These are phyloP conservation scores for Fusarium sp. DNA, from an alignment of 2,329 filamentous ascomycete species.

Conservation along the genomic window DNA sequence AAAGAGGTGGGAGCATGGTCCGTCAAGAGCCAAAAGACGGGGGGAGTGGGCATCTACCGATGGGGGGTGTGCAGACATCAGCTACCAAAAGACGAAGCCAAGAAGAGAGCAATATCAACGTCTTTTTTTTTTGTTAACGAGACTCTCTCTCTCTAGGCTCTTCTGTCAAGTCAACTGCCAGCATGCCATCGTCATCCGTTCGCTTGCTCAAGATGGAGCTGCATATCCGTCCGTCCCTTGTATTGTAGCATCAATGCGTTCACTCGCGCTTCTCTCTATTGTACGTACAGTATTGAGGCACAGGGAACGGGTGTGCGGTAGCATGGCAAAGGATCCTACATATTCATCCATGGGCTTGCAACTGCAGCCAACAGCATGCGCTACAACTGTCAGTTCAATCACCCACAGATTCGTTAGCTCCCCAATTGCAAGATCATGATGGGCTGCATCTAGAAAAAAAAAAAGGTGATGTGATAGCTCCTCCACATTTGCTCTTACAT, in stretches of 20 bases:
- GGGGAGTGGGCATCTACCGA: slow-evolving; percentile 20
- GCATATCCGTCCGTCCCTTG: slow-evolving; percentile 30
- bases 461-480: not conserved
- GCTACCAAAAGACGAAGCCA: slow-evolving; percentile 9
- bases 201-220: slow-evolving; percentile 34
- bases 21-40: not conserved
- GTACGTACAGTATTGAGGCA: slow-evolving; percentile 6
- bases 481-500: slow-evolving; percentile 27
- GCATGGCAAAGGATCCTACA: slow-evolving; percentile 26
- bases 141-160: not conserved
- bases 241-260: slow-evolving; percentile 29
- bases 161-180: slow-evolving; percentile 6
- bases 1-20: slow-evolving; percentile 15
- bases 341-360: slow-evolving; percentile 4
- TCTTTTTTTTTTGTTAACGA: not conserved
- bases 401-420: slow-evolving; percentile 8
- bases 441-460: not conserved
- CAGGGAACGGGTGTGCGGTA: slow-evolving; percentile 17
- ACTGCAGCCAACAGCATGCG: not conserved
- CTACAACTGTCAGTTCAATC: slow-evolving; percentile 32
- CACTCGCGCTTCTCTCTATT: not conserved
- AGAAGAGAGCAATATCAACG: slow-evolving; percentile 12
- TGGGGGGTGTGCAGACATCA: slow-evolving; percentile 7
- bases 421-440: slow-evolving; percentile 15
- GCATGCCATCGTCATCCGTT: slow-evolving; percentile 6